These are phyloP conservation scores for Salix arbutifolia DNA, from an alignment of 345 rosid genomes.

Conservation along the genomic window DNA sequence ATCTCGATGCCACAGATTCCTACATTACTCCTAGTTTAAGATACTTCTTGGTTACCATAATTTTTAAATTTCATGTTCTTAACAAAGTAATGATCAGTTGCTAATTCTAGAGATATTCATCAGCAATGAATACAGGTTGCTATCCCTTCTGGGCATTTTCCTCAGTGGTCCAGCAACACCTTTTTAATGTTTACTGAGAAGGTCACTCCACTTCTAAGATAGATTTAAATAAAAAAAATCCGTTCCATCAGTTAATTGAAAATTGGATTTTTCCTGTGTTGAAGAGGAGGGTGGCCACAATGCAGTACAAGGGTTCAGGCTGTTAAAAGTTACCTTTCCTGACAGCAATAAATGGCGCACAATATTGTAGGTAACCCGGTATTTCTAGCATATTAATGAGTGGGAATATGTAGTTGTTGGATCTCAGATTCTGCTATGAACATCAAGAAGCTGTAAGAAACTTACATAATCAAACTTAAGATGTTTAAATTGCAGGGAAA, in stretches of 20 bases:
- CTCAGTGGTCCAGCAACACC: not conserved
- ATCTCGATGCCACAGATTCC: no score
- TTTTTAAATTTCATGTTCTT: no score
- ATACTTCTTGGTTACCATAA: no score
- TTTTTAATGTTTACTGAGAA: not conserved
- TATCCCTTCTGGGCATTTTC: not conserved
- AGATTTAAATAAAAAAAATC: no score
- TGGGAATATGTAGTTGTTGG: not conserved
- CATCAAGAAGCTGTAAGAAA: not conserved
- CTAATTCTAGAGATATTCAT: not conserved
- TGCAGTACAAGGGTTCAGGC: not conserved
- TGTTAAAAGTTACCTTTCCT: not conserved
- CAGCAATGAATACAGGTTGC: not conserved
- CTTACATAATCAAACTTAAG: not conserved
- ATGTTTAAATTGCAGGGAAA: not conserved
- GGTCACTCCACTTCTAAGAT: not conserved
- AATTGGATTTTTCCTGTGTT: not conserved
- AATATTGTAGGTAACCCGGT: not conserved
- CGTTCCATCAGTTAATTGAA: not conserved
- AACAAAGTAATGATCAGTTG: no score
- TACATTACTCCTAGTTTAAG: no score
- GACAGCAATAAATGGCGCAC: not conserved
- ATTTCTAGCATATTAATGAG: constrained; percentile 2
- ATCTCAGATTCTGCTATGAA: not conserved
- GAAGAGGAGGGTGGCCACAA: not conserved